Evolutionary conservation across 176 grass and related monocot species (phyloP).

Genomic region (Phoenix roebelenii): DNA sequence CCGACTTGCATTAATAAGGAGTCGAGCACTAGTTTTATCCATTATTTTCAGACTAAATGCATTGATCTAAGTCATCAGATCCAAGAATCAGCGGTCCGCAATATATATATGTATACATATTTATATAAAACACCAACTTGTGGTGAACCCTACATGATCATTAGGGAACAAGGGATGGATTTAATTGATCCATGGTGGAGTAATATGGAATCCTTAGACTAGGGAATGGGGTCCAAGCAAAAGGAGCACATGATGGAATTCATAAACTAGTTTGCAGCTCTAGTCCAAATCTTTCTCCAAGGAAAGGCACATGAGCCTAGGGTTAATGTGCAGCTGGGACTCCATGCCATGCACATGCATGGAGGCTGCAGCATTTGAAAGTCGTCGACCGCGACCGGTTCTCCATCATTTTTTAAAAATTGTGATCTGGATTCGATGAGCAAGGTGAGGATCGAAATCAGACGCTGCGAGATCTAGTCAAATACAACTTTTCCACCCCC

Average conservation of each 20-base stretch:
- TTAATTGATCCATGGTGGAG: constrained; percentile 20
- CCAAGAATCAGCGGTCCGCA: constrained; percentile 35
- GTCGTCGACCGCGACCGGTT: constrained; percentile 18
- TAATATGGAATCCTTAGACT: neutral
- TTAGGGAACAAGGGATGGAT: constrained; percentile 22
- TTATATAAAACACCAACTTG: neutral
- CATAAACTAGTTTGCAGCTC: constrained; percentile 18
- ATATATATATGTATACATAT: neutral
- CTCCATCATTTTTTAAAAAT: constrained; percentile 14
- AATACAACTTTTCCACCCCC: neutral
- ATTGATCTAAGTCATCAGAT: constrained; percentile 12
- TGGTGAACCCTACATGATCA: constrained; percentile 29
- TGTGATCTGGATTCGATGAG: neutral
- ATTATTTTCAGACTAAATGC: constrained; percentile 27
- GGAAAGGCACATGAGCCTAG: constrained; percentile 29
- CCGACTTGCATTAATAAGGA: constrained; percentile 4
- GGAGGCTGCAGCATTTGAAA: constrained; percentile 17
- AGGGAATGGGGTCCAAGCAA: neutral
- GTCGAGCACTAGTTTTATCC: constrained; percentile 20
- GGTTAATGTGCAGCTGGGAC: constrained; percentile 1
- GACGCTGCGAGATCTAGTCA: neutral
- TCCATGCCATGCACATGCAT: constrained; percentile 33
- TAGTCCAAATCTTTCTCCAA: constrained; percentile 24
- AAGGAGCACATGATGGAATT: constrained; percentile 5
- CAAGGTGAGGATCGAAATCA: neutral